phyloP scores from a whole-genome alignment of 495 filamentous ascomycete genomes.

The Entonaema liquescens region DNA sequence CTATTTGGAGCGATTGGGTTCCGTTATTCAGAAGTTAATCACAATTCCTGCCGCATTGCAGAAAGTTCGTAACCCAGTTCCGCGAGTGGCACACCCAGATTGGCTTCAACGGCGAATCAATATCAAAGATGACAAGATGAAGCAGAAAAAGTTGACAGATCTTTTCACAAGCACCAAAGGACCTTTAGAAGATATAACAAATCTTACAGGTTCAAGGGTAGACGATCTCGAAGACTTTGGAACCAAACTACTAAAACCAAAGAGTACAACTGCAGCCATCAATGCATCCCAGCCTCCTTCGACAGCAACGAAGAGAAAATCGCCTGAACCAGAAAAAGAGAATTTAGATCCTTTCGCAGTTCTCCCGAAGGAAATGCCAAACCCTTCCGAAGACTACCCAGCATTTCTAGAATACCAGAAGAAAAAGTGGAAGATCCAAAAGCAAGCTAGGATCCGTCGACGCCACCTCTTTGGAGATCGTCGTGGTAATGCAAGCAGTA shows the following conservation, averaged over 20 bases:
- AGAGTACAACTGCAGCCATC: slow-evolving; percentile 67
- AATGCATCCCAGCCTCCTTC: slow-evolving; percentile 53
- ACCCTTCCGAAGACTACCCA: slow-evolving; percentile 83
- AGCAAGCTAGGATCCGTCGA: slow-evolving; percentile 84
- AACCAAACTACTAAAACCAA: slow-evolving; percentile 71
- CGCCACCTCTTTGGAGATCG: slow-evolving; percentile 92
- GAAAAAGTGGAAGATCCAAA: slow-evolving; percentile 98
- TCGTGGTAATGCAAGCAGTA: slow-evolving; percentile 72
- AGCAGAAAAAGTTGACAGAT: slow-evolving; percentile 98
- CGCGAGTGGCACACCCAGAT: slow-evolving; percentile 91
- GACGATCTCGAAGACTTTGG: slow-evolving; percentile 91
- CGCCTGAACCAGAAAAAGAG: slow-evolving; percentile 66
- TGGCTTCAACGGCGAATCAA: slow-evolving; percentile 95
- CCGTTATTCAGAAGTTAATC: slow-evolving; percentile 97
- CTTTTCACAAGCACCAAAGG: slow-evolving; percentile 75
- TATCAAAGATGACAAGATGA: slow-evolving; percentile 93
- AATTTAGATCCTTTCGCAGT: slow-evolving; percentile 81
- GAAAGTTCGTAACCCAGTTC: slow-evolving; percentile 93
- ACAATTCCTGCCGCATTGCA: slow-evolving; percentile 97
- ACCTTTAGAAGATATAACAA: slow-evolving; percentile 76
- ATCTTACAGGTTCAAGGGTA: slow-evolving; percentile 60
- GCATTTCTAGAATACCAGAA: slow-evolving; percentile 96
- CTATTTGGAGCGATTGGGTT: slow-evolving; percentile 92
- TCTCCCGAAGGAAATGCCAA: slow-evolving; percentile 86
- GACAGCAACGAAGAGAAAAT: slow-evolving; percentile 81